A percentile compares a stretch with the other conserved stretches of the same genome.
phyloP scores from a whole-genome alignment of 805 yeast species.

The Lipomyces mesembrius region DNA sequence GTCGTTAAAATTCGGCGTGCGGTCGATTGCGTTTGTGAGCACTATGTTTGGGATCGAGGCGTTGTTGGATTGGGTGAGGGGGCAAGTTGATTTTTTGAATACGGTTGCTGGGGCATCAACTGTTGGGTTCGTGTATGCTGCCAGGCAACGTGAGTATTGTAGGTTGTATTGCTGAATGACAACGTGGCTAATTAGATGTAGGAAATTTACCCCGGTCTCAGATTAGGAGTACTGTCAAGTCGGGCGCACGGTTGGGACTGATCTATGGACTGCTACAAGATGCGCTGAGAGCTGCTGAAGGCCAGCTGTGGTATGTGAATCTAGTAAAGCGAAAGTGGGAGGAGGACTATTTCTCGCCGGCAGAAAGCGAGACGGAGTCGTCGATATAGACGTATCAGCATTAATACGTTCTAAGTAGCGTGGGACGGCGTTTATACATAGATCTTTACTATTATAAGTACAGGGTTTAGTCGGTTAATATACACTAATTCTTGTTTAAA shows the following conservation, averaged over 20 bases:
- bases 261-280: conserved; percentile 71
- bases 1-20: conserved; percentile 9
- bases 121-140: conserved; percentile 59
- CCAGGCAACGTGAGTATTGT: conserved; percentile 19
- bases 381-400: not conserved
- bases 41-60: conserved; percentile 62
- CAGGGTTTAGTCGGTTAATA: not conserved
- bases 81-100: conserved; percentile 62
- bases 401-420: not conserved
- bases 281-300: conserved; percentile 58
- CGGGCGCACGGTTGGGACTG: conserved; percentile 65
- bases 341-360: not conserved
- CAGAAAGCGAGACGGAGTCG: not conserved
- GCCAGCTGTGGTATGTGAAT: conserved; percentile 65
- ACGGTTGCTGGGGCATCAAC: conserved; percentile 63
- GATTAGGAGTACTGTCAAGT: conserved; percentile 45
- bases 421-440: not conserved
- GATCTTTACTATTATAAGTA: not conserved
- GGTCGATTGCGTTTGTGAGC: conserved; percentile 15
- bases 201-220: conserved; percentile 38
- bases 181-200: conserved; percentile 10
- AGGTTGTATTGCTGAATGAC: not conserved
- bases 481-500: not conserved
- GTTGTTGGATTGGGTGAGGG: conserved; percentile 57
- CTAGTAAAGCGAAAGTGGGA: not conserved